Evolutionary conservation across 345 rosid genomes (phyloP).

Genomic region (Excoecaria cochinchinensis): DNA sequence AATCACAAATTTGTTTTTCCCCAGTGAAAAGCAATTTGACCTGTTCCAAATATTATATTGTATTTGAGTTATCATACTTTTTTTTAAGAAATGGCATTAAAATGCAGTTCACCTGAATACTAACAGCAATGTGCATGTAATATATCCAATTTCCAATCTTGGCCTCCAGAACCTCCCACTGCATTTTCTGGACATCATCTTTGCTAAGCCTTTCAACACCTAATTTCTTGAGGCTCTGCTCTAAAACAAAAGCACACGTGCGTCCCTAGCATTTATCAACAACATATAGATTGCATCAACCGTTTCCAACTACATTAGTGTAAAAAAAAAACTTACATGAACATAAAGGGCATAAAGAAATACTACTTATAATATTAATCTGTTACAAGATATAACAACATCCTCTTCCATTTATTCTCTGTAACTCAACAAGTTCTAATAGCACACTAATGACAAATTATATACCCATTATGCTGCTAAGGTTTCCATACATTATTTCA

Average conservation of each 20-base stretch:
- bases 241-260: conserved; percentile 89
- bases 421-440: background rate
- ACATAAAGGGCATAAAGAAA: background rate
- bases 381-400: background rate
- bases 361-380: background rate
- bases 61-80: background rate
- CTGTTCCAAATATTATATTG: conserved; percentile 46
- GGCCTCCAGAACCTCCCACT: conserved; percentile 96
- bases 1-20: conserved; percentile 86
- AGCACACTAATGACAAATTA: background rate
- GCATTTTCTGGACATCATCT: conserved; percentile 97
- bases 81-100: background rate
- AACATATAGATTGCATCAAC: background rate
- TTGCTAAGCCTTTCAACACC: conserved; percentile 95
- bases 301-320: background rate
- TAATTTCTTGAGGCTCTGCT: conserved; percentile 79
- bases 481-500: background rate
- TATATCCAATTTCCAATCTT: conserved; percentile 98
- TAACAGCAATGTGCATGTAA: conserved; percentile 89
- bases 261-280: conserved; percentile 51
- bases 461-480: background rate
- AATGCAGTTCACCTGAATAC: conserved; percentile 23
- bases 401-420: background rate
- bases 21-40: conserved; percentile 79
- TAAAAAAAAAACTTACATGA: background rate